These are phyloP conservation scores for Tolypocladium nubicola DNA, from an alignment of 2,329 filamentous ascomycete genomes.

Conservation along the genomic window DNA sequence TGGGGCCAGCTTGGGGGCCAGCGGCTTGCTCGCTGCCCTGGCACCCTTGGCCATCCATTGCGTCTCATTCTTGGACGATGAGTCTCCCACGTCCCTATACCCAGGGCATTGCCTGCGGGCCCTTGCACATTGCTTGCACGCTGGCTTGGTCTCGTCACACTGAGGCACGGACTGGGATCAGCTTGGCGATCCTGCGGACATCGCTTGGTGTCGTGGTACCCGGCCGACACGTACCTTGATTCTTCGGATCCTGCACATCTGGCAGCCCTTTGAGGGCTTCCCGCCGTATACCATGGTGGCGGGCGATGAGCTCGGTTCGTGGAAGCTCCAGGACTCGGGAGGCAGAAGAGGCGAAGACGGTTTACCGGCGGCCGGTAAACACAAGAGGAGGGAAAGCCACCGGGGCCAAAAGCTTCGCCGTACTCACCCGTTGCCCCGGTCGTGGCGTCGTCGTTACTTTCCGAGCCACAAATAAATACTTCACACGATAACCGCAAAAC, in stretches of 20 bases:
- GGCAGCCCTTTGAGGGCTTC: conserved; percentile 56
- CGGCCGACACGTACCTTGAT: conserved; percentile 48
- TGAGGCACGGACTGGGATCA: conserved; percentile 15
- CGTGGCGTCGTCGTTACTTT: neutral
- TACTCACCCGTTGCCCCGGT: neutral
- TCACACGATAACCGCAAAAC: neutral
- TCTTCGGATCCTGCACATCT: conserved; percentile 60
- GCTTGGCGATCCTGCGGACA: neutral
- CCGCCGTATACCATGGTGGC: conserved; percentile 50
- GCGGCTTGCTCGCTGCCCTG: conserved; percentile 51
- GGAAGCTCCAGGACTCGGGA: neutral
- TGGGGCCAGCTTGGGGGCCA: conserved; percentile 39
- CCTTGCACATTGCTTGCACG: conserved; percentile 53
- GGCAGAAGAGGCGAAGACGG: neutral
- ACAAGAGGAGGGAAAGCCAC: neutral
- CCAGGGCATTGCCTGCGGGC: conserved; percentile 52
- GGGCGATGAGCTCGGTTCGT: neutral
- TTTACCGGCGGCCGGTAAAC: neutral
- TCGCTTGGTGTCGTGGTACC: neutral
- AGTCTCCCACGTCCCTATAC: conserved; percentile 57
- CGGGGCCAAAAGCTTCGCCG: conserved; percentile 5
- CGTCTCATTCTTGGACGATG: conserved; percentile 31
- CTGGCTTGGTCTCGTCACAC: conserved; percentile 57
- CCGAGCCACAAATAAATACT: neutral
- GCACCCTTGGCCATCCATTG: conserved; percentile 39